Percentiles rank a stretch among this genome's conserved stretches.
phyloP scores from a whole-genome alignment of 2,329 filamentous ascomycete species.

The Huntiella abstrusa region DNA sequence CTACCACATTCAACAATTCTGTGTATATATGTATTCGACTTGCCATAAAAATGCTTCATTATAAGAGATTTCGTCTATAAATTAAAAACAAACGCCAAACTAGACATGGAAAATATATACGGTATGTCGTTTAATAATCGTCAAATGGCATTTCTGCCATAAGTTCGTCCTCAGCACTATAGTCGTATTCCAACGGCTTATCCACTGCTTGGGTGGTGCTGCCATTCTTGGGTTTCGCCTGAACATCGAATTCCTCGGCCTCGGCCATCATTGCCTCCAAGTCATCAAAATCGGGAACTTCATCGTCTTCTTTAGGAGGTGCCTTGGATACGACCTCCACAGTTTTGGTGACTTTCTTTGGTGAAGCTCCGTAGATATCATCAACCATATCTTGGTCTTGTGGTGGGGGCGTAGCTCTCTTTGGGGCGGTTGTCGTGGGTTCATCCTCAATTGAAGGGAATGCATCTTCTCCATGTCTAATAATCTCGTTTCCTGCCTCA shows the following conservation, averaged over 20 bases:
- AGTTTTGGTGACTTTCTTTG: constrained; percentile 15
- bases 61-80: too few relatives aligned
- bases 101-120: too few relatives aligned
- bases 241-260: constrained; percentile 18
- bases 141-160: constrained; percentile 38
- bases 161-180: constrained; percentile 46
- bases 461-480: constrained; percentile 11
- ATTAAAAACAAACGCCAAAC: too few relatives aligned
- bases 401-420: too few relatives aligned
- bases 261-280: constrained; percentile 35
- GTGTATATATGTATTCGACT: too few relatives aligned
- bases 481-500: constrained; percentile 17
- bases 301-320: constrained; percentile 17
- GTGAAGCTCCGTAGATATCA: constrained; percentile 38
- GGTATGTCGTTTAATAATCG: constrained; percentile 1
- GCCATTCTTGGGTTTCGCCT: constrained; percentile 1
- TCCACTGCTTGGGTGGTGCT: constrained; percentile 9
- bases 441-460: background rate
- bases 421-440: too few relatives aligned
- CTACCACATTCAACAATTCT: too few relatives aligned
- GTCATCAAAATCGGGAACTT: constrained; percentile 19
- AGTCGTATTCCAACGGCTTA: constrained; percentile 20
- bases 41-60: too few relatives aligned
- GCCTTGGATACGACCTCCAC: background rate
- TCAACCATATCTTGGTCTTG: constrained; percentile 17